Percentiles rank a stretch among this genome's conserved stretches.
Evolutionary conservation across 2,329 filamentous ascomycete species (phyloP).

Genomic region (Aureobasidium sp.): DNA sequence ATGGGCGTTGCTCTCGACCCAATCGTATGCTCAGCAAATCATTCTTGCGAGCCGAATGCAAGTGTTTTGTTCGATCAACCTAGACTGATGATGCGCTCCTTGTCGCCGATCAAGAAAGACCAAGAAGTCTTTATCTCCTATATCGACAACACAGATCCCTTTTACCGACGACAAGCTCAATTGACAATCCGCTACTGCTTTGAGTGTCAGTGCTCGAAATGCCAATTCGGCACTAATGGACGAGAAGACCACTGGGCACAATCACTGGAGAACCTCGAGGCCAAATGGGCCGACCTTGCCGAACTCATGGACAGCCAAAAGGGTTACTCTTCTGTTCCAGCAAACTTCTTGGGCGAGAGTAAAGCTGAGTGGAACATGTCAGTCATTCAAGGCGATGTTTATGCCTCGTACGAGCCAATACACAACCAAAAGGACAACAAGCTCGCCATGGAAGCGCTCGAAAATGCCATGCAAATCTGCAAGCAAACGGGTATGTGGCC

Average conservation of each 20-base stretch:
- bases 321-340: conserved; percentile 11
- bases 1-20: conserved; percentile 55
- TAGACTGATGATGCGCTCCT: conserved; percentile 44
- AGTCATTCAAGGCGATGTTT: conserved; percentile 23
- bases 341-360: neutral
- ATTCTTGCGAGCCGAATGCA: conserved; percentile 56
- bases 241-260: conserved; percentile 37
- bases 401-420: conserved; percentile 13
- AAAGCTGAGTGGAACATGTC: conserved; percentile 21
- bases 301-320: conserved; percentile 19
- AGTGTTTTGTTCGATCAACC: conserved; percentile 51
- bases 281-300: conserved; percentile 21
- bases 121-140: conserved; percentile 58
- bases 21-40: conserved; percentile 49
- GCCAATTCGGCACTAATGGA: conserved; percentile 31
- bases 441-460: conserved; percentile 17
- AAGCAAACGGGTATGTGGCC: conserved; percentile 38
- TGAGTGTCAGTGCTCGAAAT: conserved; percentile 49
- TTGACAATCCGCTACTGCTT: conserved; percentile 53
- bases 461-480: conserved; percentile 25
- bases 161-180: conserved; percentile 44
- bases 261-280: conserved; percentile 20
- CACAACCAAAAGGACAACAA: conserved; percentile 22
- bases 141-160: conserved; percentile 50
- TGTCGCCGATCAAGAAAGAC: conserved; percentile 45